Evolutionary conservation across 768 basidiomycete genomes (phyloP), one percentile per base, ranked within the genome.

Genomic region (Tylopilus balloui): DNA sequence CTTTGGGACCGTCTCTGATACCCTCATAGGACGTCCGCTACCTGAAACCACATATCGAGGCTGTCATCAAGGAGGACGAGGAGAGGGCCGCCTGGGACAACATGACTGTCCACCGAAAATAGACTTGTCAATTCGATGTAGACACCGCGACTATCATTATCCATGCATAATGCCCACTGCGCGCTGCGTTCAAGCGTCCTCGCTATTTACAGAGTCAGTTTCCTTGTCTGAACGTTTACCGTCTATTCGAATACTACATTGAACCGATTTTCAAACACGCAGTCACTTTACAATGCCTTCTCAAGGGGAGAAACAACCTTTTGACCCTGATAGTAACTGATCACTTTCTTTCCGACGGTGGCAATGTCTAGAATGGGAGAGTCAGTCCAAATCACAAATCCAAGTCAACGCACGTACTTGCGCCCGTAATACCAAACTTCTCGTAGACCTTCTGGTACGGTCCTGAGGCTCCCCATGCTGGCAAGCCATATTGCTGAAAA

Each of bases 401-500:
- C 41, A 50, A 43, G 20, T 40, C 28, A 28, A 20, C 46, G 24
- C 42, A 77, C 81, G 44, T 69, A 86, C 82, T 86, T 39, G 77
- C 65, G 13, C 83, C 85, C 31, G 90, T 92, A 64, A 92, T 79
- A 36, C 88, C 89, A 59, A 91, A 88, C 70, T 91, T 89, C 73
- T 88, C 87, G 67, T 96, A 96, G 12, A 94, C 86, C 73, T 92
- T 79, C 69, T 83, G 78, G 65, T 90, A 92, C 11, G 93, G 92
- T 45, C 87, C 92, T 17, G 92, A 94, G 14, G 89, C 83, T 64
- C 92, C 92, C 86, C 88, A 96, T 28, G 75, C 77, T 29, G 71
- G 59, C 50, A 89, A 66, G 61, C 88, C 88, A 52, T 74, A 88
- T 77, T 88, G 86, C 78, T 81, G 58, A 11, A 55, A 17, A 47